Conservation (phyloP, 805 yeast genomes). For the Debaryomyces maramus region DNA sequence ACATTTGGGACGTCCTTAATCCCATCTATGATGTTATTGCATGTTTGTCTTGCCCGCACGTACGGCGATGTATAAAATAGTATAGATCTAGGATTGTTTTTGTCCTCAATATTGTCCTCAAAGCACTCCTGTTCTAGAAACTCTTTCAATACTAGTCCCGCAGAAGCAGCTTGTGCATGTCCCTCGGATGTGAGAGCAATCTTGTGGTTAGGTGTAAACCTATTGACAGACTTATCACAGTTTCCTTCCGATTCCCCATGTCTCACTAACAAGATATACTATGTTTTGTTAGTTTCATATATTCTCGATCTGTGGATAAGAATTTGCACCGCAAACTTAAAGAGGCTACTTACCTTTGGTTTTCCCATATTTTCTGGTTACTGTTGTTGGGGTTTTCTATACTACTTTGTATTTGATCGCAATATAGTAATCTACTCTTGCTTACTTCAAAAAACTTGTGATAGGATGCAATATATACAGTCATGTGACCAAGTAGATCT, state of each 20-base stretch:
- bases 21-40: conserved; percentile 65
- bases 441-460: no score
- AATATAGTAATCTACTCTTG: no score
- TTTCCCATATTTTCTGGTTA: conserved; percentile 24
- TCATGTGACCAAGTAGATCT: no score
- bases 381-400: no score
- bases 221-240: conserved; percentile 78
- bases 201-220: conserved; percentile 75
- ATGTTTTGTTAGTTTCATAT: conserved; percentile 9
- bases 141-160: conserved; percentile 54
- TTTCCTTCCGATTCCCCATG: conserved; percentile 95
- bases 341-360: conserved; percentile 31
- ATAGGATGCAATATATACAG: no score
- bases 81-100: conserved; percentile 38
- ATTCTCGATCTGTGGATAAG: conserved; percentile 2
- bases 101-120: conserved; percentile 8
- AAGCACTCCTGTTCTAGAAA: conserved; percentile 40
- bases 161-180: conserved; percentile 57
- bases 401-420: no score
- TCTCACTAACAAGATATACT: conserved; percentile 76
- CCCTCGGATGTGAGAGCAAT: conserved; percentile 75
- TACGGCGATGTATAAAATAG: conserved; percentile 88
- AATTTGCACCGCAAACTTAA: not conserved
- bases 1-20: conserved; percentile 46
- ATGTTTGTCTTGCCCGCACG: conserved; percentile 78